phyloP scores from a whole-genome alignment of 1,284 basidiomycete genomes.

The Pseudozyma hubeiensis region DNA sequence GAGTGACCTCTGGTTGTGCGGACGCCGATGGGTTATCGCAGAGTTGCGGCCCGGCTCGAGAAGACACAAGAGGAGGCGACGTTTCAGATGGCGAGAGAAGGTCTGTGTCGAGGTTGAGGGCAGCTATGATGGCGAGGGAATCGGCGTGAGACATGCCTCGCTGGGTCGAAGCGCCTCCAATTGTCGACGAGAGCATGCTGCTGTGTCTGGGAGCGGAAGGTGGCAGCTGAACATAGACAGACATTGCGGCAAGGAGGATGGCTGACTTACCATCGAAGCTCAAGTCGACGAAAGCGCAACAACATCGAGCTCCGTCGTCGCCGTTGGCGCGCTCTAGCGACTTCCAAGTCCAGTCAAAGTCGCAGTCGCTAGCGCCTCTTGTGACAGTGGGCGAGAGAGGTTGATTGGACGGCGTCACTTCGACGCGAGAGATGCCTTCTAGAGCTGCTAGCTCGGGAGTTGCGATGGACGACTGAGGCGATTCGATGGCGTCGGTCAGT shows the following conservation, averaged over 20 bases:
- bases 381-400: slow-evolving; percentile 6
- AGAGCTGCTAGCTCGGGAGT: slow-evolving; percentile 34
- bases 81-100: slow-evolving; percentile 1
- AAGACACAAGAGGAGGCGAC: not conserved
- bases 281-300: slow-evolving; percentile 51
- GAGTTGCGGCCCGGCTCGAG: not conserved
- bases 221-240: slow-evolving; percentile 34
- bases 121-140: slow-evolving; percentile 37
- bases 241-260: slow-evolving; percentile 29
- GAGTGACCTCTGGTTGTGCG: not conserved
- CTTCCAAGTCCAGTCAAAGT: slow-evolving; percentile 53
- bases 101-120: slow-evolving; percentile 21
- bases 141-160: slow-evolving; percentile 18
- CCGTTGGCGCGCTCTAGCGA: slow-evolving; percentile 11
- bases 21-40: not conserved
- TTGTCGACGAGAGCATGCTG: not conserved
- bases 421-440: slow-evolving; percentile 44
- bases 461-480: slow-evolving; percentile 22
- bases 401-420: slow-evolving; percentile 16
- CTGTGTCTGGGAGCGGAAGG: not conserved
- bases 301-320: slow-evolving; percentile 20
- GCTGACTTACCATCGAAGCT: slow-evolving; percentile 11
- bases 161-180: not conserved
- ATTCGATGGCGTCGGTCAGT: slow-evolving; percentile 23
- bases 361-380: slow-evolving; percentile 40